phyloP scores from a whole-genome alignment of 148 eudicot genomes.

The Cornus florida region DNA sequence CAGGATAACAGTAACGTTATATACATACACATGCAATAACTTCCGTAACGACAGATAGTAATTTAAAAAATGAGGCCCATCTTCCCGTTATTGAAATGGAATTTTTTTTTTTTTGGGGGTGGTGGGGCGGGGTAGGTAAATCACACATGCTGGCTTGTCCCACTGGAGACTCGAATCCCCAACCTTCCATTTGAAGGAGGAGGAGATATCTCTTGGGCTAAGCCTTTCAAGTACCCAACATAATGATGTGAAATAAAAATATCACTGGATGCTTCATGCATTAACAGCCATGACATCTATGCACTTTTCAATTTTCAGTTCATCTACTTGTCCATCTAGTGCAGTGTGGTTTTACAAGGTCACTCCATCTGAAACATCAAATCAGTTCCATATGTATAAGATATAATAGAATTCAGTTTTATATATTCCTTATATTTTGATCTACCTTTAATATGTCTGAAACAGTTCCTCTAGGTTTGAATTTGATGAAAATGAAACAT shows the following conservation, averaged over 20 bases:
- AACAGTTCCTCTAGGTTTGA: background rate
- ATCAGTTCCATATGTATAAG: background rate
- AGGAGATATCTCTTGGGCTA: no score
- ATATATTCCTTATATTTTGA: no score
- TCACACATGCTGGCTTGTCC: no score
- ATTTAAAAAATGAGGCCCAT: no score
- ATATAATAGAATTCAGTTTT: background rate
- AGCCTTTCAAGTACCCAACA: no score
- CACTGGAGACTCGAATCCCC: no score
- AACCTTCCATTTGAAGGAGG: no score
- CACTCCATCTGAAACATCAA: slow-evolving; percentile 4
- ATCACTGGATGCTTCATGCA: no score
- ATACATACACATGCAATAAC: background rate
- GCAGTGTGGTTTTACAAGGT: background rate
- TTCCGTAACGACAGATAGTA: no score
- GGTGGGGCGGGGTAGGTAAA: no score
- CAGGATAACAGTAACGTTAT: slow-evolving; percentile 6
- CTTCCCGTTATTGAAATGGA: no score
- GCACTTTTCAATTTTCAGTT: background rate
- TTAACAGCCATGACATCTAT: background rate
- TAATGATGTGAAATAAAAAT: background rate
- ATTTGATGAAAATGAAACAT: background rate
- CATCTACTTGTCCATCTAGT: background rate
- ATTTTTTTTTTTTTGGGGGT: no score
- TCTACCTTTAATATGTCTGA: background rate